Base-by-base conservation (phyloP, 495 filamentous ascomycete genomes). In the Neurospora sp. region DNA sequence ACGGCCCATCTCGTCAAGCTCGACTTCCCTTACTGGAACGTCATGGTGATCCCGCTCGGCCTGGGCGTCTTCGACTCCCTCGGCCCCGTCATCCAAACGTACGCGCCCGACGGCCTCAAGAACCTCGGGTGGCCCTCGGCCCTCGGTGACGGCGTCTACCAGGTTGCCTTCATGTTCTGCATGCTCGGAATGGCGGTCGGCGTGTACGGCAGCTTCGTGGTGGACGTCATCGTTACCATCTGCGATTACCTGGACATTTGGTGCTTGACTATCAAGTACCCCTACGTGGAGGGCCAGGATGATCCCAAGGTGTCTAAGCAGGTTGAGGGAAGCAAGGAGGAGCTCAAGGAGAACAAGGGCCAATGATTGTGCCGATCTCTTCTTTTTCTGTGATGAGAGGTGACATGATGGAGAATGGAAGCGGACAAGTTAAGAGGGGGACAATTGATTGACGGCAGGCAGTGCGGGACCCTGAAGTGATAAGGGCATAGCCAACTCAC, bases 161-260 rank as follows among this genome's bases (percentile, higher is more conserved):
- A 95, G 82, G 89, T 96, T 73, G 91, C 91, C 0, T 98, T 94
- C 82, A 86, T 97, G 72, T 97, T 95, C 80, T 87, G 87, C 77
- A 93, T 92, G 79, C 81, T 98, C 12, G 96, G 96, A 23, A 80
- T 92, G 73, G 90, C 89, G 0, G 78, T 96, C 73, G 96, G 95
- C 54, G 88, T 98, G 12, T 97, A 99, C 85, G 94, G 94, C 69
- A 97, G 93, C 80, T 98, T 99, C 78, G 92, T 98, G 75, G 92
- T 92, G 66, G 96, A 98, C 81, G 93, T 98, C 39, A 96, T 98
- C 75, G 92, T 94, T 12, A 95, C 94, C 35, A 99, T 99, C 77
- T 99, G 96, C 80, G 96, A 98, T 78, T 96, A 97, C 80, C 86
- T 97, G 72, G 96, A 99, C 81, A 99, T 99, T 77, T 98, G 93